A percentile compares a stretch with the other conserved stretches of the same genome.
Evolutionary conservation across 2,329 filamentous ascomycete species (phyloP).

Genomic region (Septoria petroselini): DNA sequence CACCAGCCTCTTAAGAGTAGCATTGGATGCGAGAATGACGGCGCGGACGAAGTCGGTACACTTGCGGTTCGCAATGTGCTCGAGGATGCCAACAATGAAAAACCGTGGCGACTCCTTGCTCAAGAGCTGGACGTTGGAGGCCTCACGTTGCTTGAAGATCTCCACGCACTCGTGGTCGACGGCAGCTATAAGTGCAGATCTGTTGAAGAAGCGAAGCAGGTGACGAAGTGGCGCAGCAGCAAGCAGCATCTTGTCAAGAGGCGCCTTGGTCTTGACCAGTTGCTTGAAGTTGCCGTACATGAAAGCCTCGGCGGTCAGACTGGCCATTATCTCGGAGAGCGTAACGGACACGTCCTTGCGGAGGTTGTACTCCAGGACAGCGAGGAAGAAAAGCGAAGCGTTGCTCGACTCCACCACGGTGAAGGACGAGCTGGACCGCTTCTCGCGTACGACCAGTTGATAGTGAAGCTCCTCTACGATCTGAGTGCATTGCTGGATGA

Average conservation of each 20-base stretch:
- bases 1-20: conserved; percentile 38
- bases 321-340: conserved; percentile 44
- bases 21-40: conserved; percentile 43
- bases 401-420: conserved; percentile 40
- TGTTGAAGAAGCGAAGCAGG: conserved; percentile 38
- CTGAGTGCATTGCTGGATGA: conserved; percentile 43
- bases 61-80: conserved; percentile 40
- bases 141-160: conserved; percentile 39
- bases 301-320: conserved; percentile 22
- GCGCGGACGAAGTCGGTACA: conserved; percentile 42
- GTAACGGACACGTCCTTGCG: conserved; percentile 38
- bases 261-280: conserved; percentile 26
- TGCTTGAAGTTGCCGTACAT: conserved; percentile 45
- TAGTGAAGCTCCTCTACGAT: conserved; percentile 50
- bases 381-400: conserved; percentile 46
- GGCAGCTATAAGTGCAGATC: conserved; percentile 40
- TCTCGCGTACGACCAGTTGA: conserved; percentile 50
- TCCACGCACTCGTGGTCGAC: conserved; percentile 30
- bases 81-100: conserved; percentile 45
- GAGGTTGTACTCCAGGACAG: conserved; percentile 46
- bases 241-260: conserved; percentile 37
- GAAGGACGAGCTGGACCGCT: conserved; percentile 37
- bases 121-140: conserved; percentile 34
- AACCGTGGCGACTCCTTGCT: conserved; percentile 32
- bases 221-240: conserved; percentile 42